phyloP scores from a whole-genome alignment of 192 early-diverging fungal genomes.

The Umbelopsis sp. region DNA sequence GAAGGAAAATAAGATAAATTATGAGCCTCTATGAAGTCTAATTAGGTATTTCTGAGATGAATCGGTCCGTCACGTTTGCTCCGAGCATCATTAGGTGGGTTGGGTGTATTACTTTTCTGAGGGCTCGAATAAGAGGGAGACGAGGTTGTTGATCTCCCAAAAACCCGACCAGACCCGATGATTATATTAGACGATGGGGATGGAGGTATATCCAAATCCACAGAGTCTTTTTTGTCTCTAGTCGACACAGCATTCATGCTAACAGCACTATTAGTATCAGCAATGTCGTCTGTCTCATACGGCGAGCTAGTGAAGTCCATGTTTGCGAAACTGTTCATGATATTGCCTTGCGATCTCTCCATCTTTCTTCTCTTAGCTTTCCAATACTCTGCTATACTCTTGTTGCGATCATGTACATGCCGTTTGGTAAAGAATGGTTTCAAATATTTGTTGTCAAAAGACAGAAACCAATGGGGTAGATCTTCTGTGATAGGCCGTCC shows the following conservation, averaged over 20 bases:
- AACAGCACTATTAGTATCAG: slow-evolving; percentile 19
- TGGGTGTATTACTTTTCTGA: neutral
- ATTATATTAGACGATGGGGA: slow-evolving; percentile 23
- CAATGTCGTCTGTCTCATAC: neutral
- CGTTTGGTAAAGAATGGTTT: slow-evolving; percentile 77
- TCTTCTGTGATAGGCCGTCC: slow-evolving; percentile 46
- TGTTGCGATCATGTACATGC: slow-evolving; percentile 35
- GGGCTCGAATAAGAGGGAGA: neutral
- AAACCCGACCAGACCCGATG: slow-evolving; percentile 37
- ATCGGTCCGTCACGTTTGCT: slow-evolving; percentile 11
- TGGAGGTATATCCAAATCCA: neutral
- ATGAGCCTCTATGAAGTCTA: neutral
- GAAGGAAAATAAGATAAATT: too few relatives aligned
- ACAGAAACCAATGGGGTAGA: slow-evolving; percentile 79
- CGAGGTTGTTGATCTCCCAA: slow-evolving; percentile 28
- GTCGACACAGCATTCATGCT: slow-evolving; percentile 26
- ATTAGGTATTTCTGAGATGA: slow-evolving; percentile 1
- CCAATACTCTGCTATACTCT: slow-evolving; percentile 39
- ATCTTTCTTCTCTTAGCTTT: slow-evolving; percentile 36
- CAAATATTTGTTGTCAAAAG: slow-evolving; percentile 78
- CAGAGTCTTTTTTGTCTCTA: slow-evolving; percentile 4
- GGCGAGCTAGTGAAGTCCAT: slow-evolving; percentile 16
- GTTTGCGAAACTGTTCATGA: slow-evolving; percentile 31
- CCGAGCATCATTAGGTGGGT: neutral
- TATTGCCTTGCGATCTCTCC: slow-evolving; percentile 32